These are phyloP conservation scores for Aspergillus sp. DNA, from an alignment of 2,329 filamentous ascomycete species.

Conservation along the genomic window DNA sequence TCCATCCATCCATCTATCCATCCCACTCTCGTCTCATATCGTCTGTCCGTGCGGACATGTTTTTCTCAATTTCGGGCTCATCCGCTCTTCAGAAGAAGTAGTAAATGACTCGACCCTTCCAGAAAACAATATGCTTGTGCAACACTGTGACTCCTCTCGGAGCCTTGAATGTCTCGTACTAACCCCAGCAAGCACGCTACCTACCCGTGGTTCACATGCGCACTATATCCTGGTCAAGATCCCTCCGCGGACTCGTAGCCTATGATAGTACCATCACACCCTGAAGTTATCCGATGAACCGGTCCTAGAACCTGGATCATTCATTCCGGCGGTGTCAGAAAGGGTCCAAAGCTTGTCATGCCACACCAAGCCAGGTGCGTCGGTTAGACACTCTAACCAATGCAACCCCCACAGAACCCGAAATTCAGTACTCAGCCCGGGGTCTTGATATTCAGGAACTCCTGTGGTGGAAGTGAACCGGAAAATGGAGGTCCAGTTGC, in stretches of 20 bases:
- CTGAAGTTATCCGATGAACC: neutral
- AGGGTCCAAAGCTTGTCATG: constrained; percentile 2
- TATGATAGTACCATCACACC: neutral
- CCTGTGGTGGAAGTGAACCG: neutral
- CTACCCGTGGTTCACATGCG: neutral
- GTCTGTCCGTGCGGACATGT: neutral
- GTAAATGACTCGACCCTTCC: neutral
- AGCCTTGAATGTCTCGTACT: neutral
- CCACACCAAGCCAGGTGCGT: neutral
- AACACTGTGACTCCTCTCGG: neutral
- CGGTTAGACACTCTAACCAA: neutral
- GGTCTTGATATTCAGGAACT: constrained; percentile 1
- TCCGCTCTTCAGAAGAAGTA: neutral
- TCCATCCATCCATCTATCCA: constrained; percentile 1
- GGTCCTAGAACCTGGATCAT: neutral
- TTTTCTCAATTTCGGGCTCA: neutral
- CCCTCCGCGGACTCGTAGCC: neutral
- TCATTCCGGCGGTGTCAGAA: constrained; percentile 4
- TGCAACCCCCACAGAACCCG: neutral
- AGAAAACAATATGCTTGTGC: neutral
- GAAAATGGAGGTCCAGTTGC: neutral
- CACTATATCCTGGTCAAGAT: neutral
- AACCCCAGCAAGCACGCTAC: neutral
- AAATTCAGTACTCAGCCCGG: neutral
- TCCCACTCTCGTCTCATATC: neutral